Evolutionary conservation across 1,139 yeast species (phyloP).

Genomic region (Scheffersomyces parashehatae): DNA sequence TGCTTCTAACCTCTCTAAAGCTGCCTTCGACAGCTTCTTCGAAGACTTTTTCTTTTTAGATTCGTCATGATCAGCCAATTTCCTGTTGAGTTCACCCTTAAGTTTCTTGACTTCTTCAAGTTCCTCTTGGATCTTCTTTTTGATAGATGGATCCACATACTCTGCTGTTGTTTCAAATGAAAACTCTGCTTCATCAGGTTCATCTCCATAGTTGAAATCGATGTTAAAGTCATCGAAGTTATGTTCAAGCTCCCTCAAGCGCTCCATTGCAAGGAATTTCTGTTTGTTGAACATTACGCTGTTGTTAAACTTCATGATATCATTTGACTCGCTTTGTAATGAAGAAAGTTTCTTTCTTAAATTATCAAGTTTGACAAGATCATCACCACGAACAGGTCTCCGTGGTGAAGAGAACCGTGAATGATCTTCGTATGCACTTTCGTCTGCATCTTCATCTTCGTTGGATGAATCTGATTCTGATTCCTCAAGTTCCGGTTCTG

Average conservation of each 20-base stretch:
- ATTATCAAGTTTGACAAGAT: constrained; percentile 47
- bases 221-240: constrained; percentile 62
- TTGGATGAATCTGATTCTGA: constrained; percentile 19
- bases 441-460: constrained; percentile 16
- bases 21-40: constrained; percentile 20
- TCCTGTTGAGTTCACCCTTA: constrained; percentile 41
- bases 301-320: constrained; percentile 66
- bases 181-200: constrained; percentile 11
- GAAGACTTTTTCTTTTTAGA: constrained; percentile 6
- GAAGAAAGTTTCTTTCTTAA: constrained; percentile 59
- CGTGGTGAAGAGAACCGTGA: constrained; percentile 17
- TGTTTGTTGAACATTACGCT: constrained; percentile 59
- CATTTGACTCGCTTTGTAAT: constrained; percentile 72
- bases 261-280: constrained; percentile 63
- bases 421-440: constrained; percentile 15
- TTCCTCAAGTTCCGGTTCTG: constrained; percentile 18
- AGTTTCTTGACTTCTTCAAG: constrained; percentile 48
- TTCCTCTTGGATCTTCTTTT: constrained; percentile 40
- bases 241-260: constrained; percentile 62
- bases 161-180: constrained; percentile 12
- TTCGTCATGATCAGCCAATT: constrained; percentile 24
- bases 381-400: constrained; percentile 42
- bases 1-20: constrained; percentile 42
- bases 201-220: constrained; percentile 43
- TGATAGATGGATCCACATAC: constrained; percentile 37